Conservation (phyloP, 1,284 basidiomycete species). For the Boletus smithii region DNA sequence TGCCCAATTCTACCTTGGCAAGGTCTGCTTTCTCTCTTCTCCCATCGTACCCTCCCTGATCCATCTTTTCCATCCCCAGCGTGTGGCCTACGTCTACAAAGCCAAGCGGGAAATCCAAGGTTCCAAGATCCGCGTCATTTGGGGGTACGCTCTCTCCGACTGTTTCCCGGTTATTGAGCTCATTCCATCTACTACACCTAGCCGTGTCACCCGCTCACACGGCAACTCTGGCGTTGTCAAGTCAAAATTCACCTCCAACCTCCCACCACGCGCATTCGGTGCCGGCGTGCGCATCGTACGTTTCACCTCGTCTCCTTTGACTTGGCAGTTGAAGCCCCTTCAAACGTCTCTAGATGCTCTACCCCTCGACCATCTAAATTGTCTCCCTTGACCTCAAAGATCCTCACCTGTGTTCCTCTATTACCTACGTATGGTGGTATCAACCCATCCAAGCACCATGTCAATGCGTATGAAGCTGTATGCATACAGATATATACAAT, state of each 20-base stretch:
- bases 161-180: background rate
- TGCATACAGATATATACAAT: constrained; percentile 14
- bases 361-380: constrained; percentile 51
- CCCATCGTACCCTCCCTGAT: background rate
- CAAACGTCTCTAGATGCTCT: constrained; percentile 42
- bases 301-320: background rate
- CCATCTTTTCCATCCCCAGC: constrained; percentile 45
- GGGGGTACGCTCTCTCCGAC: constrained; percentile 68
- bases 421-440: constrained; percentile 18
- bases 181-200: constrained; percentile 27
- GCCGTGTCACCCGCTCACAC: constrained; percentile 89
- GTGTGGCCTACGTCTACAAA: constrained; percentile 97
- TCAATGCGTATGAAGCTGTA: constrained; percentile 22
- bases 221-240: constrained; percentile 96
- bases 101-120: constrained; percentile 92
- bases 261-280: constrained; percentile 95
- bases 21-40: constrained; percentile 56
- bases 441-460: constrained; percentile 5
- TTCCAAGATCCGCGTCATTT: constrained; percentile 93
- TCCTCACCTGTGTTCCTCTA: constrained; percentile 9
- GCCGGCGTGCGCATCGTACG: constrained; percentile 91
- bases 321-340: background rate
- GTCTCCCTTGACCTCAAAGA: background rate
- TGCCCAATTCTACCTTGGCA: constrained; percentile 97
- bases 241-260: constrained; percentile 95